A percentile compares a stretch with the other conserved stretches of the same genome.
These are phyloP conservation scores for Rehmannia glutinosa DNA, from an alignment of 257 asterid genomes.

Conservation along the genomic window DNA sequence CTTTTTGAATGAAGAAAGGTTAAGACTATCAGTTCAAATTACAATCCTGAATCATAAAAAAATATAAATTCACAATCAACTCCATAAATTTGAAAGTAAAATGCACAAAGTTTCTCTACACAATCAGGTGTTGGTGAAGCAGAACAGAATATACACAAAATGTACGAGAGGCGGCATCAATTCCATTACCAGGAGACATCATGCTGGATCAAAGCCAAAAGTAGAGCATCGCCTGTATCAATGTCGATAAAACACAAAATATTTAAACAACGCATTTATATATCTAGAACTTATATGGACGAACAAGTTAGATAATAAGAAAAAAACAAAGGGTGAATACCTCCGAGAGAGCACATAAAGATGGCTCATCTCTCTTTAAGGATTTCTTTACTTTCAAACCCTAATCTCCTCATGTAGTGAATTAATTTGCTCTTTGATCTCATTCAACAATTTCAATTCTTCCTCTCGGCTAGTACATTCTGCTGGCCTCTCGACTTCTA, in stretches of 20 bases:
- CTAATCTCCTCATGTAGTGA: conserved; percentile 49
- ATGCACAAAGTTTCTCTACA: background rate
- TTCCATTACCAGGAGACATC: background rate
- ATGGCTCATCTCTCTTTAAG: conserved; percentile 20
- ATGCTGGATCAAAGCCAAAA: conserved; percentile 57
- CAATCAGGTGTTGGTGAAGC: conserved; percentile 16
- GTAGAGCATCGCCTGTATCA: conserved; percentile 54
- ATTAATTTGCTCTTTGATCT: conserved; percentile 53
- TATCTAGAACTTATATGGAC: background rate
- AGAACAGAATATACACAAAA: conserved; percentile 1
- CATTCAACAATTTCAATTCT: conserved; percentile 56
- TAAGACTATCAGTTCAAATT: background rate
- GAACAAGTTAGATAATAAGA: background rate
- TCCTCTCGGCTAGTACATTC: conserved; percentile 40
- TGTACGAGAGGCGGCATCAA: background rate
- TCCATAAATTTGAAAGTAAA: background rate
- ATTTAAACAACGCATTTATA: background rate
- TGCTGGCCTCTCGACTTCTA: conserved; percentile 30
- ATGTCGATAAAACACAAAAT: conserved; percentile 8
- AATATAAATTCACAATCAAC: background rate
- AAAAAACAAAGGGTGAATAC: conserved; percentile 18
- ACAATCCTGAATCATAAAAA: background rate
- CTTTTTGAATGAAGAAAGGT: background rate
- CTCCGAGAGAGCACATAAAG: conserved; percentile 45
- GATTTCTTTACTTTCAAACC: conserved; percentile 33